These are phyloP conservation scores for Penicillium corylophilum DNA, from an alignment of 2,329 filamentous ascomycete species.

Conservation along the genomic window DNA sequence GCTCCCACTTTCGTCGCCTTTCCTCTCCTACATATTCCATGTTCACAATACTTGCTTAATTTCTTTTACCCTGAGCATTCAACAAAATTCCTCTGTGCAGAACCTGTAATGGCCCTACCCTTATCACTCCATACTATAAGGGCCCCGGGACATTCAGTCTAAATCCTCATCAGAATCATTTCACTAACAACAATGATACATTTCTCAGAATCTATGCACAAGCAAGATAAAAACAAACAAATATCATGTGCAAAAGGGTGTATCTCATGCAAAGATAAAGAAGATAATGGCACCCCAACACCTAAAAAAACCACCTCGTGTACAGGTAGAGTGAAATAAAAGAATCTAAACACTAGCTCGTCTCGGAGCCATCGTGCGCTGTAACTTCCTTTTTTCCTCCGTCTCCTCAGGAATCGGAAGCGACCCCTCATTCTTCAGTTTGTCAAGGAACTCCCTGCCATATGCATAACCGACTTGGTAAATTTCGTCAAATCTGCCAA, in stretches of 20 bases:
- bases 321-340: neutral
- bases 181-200: neutral
- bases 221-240: neutral
- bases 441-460: constrained; percentile 75
- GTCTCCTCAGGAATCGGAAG: constrained; percentile 70
- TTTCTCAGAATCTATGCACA: neutral
- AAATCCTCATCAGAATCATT: no score
- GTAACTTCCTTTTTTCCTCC: constrained; percentile 72
- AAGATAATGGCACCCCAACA: neutral
- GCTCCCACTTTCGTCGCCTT: no score
- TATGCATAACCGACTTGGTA: constrained; percentile 85
- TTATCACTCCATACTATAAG: no score
- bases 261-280: constrained; percentile 4
- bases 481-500: constrained; percentile 97
- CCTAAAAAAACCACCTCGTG: neutral
- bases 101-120: no score
- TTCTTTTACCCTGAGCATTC: no score
- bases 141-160: no score
- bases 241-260: neutral
- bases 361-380: constrained; percentile 75
- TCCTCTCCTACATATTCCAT: no score
- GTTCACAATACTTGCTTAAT: no score
- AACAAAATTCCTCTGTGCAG: no score
- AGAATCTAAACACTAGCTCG: constrained; percentile 64
- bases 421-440: constrained; percentile 74